These are phyloP conservation scores for Nakataea oryzae DNA, from an alignment of 2,329 filamentous ascomycete species.

Conservation along the genomic window DNA sequence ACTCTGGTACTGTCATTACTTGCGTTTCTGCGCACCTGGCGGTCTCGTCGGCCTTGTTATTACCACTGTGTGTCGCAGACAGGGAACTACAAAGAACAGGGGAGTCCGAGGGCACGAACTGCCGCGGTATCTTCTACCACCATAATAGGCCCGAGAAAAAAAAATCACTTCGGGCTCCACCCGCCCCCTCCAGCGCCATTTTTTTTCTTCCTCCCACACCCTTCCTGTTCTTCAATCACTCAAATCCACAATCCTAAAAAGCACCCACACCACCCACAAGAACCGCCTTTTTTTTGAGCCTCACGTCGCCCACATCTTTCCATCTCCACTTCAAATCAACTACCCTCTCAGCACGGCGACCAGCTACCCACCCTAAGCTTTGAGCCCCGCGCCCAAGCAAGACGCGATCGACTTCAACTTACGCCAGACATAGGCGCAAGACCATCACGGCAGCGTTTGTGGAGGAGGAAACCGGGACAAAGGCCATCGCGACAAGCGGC, in stretches of 20 bases:
- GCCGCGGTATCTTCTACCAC: background rate
- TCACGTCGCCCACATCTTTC: constrained; percentile 7
- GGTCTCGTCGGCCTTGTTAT: background rate
- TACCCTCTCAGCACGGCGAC: constrained; percentile 1
- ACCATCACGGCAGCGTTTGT: background rate
- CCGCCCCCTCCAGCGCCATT: background rate
- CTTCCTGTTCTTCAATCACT: background rate
- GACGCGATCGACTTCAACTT: background rate
- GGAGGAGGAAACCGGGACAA: background rate
- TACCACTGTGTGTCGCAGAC: background rate
- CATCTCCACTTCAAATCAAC: constrained; percentile 5
- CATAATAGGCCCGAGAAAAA: background rate
- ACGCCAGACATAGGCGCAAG: background rate
- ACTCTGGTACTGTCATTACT: background rate
- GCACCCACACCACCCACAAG: constrained; percentile 4
- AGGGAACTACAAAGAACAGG: background rate
- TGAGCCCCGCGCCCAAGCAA: background rate
- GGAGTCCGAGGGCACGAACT: background rate
- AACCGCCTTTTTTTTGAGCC: constrained; percentile 6
- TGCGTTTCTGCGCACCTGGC: background rate
- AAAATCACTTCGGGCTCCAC: constrained; percentile 4
- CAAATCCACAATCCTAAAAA: constrained; percentile 3
- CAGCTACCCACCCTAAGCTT: constrained; percentile 1
- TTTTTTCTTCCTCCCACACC: constrained; percentile 2
- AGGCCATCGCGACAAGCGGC: background rate